Base-by-base conservation (phyloP, 2,329 filamentous ascomycete species). In the Ascochyta koolunga region DNA sequence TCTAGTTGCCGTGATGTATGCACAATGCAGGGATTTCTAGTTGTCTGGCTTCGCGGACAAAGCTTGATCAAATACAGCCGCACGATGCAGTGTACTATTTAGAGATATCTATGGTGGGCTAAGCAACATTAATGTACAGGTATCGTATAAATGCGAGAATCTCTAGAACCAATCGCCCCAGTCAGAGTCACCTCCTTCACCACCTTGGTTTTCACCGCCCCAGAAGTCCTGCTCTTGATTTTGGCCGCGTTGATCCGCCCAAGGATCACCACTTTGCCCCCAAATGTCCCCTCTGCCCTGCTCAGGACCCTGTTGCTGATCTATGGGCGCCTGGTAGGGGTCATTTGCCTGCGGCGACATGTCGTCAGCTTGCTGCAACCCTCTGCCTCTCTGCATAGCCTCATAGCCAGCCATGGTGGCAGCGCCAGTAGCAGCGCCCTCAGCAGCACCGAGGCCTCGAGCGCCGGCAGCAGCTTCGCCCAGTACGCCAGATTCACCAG, bases 381-480 rank as follows among this genome's bases (percentile, higher is more conserved):
- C 74, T 60, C 77, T 71, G 2, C 81, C 80, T 56, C 83, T 70
- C 56, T 83, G 82, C 83, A 87, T 84, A 4, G 84, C 83, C 68
- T 87, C 86, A 61, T 86, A 86, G 4, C 84, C 85, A 29, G 83
- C 85, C 76, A 87, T 81, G 1, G 83, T 80, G 6, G 84, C 85
- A 5, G 83, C 84, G 5, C 84, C 81, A 24, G 77, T 78, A 6
- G 66, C 68, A 32, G 72, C 78, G 15, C 80, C 78, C 50, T 80
- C 79, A 31, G 75, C 76, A 47, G 70, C 54, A 67, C 78, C 51
- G 1, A 73, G 50, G 5, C 70, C 68, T 19, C 71, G 64, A 41
- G 77, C 77, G 35, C 76, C 78, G 24, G 70, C 74, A 24, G 76
- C 76, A n/a, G 81, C 83, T 40, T 83, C 84, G 15, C 82, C 62